Percentiles rank a stretch among this genome's conserved stretches.
phyloP scores from a whole-genome alignment of 2,329 filamentous ascomycete species.

The Bipolaris cookei region DNA sequence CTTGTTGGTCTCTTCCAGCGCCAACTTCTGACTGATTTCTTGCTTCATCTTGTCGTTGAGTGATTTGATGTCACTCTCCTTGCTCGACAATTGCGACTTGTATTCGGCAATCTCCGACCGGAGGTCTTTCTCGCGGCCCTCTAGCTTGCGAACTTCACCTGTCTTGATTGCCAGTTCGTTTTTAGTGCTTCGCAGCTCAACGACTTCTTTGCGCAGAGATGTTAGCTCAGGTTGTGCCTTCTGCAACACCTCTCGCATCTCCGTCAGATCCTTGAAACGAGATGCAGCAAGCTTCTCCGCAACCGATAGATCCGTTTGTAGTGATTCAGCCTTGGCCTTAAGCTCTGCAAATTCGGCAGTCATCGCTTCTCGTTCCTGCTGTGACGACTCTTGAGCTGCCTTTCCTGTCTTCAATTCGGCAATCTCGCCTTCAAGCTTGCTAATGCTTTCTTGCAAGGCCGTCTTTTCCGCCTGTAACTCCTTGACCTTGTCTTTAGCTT shows the following conservation, averaged over 20 bases:
- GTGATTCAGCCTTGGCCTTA: slow-evolving; percentile 69
- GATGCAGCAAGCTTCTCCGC: slow-evolving; percentile 85
- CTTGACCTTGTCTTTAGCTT: slow-evolving; percentile 77
- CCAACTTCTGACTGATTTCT: slow-evolving; percentile 73
- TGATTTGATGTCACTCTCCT: slow-evolving; percentile 76
- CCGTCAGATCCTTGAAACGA: slow-evolving; percentile 85
- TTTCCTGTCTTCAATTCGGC: slow-evolving; percentile 59
- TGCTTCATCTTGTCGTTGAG: slow-evolving; percentile 79
- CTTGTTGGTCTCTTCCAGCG: slow-evolving; percentile 79
- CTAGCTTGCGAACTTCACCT: slow-evolving; percentile 73
- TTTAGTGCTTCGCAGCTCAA: slow-evolving; percentile 73
- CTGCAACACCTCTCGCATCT: slow-evolving; percentile 78
- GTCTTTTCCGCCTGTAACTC: slow-evolving; percentile 72
- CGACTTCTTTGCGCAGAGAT: slow-evolving; percentile 76
- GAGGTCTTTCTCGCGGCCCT: slow-evolving; percentile 82
- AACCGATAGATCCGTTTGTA: slow-evolving; percentile 84
- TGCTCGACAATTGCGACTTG: slow-evolving; percentile 73
- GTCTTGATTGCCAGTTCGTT: slow-evolving; percentile 72
- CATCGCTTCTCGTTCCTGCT: slow-evolving; percentile 63
- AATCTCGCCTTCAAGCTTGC: slow-evolving; percentile 74
- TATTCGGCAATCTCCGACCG: slow-evolving; percentile 73
- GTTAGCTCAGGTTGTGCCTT: slow-evolving; percentile 88
- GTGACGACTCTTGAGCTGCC: slow-evolving; percentile 55
- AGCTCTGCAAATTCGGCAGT: slow-evolving; percentile 72
- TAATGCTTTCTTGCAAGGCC: slow-evolving; percentile 67